Evolutionary conservation across 2,329 filamentous ascomycete genomes (phyloP).

Genomic region (Microsporum ferrugineum): DNA sequence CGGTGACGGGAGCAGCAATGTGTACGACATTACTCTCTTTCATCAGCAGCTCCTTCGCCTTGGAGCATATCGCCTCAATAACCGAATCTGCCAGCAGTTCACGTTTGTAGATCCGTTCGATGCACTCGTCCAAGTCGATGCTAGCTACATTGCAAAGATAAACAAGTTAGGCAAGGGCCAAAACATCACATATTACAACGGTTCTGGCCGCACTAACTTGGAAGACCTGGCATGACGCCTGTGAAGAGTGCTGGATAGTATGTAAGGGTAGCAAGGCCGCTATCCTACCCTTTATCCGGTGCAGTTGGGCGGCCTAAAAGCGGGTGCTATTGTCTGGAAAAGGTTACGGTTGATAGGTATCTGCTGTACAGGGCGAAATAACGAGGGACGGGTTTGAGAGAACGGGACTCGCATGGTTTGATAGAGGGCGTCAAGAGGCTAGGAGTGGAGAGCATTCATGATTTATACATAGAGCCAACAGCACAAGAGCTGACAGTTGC

Average conservation of each 20-base stretch:
- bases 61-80: conserved; percentile 97
- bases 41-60: conserved; percentile 97
- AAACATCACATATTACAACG: background rate
- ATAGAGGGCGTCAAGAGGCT: background rate
- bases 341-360: background rate
- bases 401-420: background rate
- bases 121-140: conserved; percentile 97
- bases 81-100: conserved; percentile 94
- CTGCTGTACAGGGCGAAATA: background rate
- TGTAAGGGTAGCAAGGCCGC: background rate
- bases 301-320: background rate
- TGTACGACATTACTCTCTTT: conserved; percentile 99
- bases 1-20: conserved; percentile 86
- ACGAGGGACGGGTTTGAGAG: background rate
- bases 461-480: background rate
- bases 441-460: background rate
- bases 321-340: background rate
- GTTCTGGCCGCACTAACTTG: conserved; percentile 8
- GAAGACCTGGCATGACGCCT: conserved; percentile 13
- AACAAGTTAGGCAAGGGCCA: background rate
- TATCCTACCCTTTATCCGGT: background rate
- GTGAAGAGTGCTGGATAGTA: background rate
- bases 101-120: conserved; percentile 90
- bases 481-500: background rate
- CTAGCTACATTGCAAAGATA: conserved; percentile 50